These are phyloP conservation scores for Ziziphus jujuba DNA, from an alignment of 306 rosid genomes.

Conservation along the genomic window DNA sequence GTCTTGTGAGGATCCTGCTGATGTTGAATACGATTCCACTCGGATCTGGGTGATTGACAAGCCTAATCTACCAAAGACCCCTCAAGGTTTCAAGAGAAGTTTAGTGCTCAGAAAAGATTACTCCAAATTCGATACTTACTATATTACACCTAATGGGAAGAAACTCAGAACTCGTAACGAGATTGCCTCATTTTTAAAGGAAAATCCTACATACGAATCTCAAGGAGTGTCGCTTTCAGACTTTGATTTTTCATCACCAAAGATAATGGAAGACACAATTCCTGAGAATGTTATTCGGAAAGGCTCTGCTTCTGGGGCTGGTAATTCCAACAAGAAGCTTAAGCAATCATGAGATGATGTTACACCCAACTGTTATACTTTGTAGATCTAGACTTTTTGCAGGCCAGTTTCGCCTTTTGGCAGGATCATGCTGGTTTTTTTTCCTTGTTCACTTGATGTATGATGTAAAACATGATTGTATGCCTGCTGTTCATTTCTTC, in stretches of 20 bases:
- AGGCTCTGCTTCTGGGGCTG: slow-evolving; percentile 21
- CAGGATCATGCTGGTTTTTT: not conserved
- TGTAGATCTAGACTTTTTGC: not conserved
- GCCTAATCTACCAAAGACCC: slow-evolving; percentile 78
- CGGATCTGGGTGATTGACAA: slow-evolving; percentile 92
- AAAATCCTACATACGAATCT: slow-evolving; percentile 39
- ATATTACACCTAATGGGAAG: slow-evolving; percentile 67
- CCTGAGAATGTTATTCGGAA: slow-evolving; percentile 45
- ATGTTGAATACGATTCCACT: slow-evolving; percentile 58
- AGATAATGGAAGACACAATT: slow-evolving; percentile 75
- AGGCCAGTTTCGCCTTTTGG: not conserved
- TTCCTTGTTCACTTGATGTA: not conserved
- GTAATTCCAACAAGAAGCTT: slow-evolving; percentile 34
- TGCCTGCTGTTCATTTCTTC: not conserved
- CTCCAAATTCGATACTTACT: slow-evolving; percentile 78
- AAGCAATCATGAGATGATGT: slow-evolving; percentile 31
- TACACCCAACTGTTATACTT: not conserved
- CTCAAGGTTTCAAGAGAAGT: slow-evolving; percentile 67
- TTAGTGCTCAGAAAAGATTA: slow-evolving; percentile 72
- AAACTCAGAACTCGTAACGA: slow-evolving; percentile 69
- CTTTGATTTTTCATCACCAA: slow-evolving; percentile 70
- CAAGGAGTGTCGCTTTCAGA: slow-evolving; percentile 34
- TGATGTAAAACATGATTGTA: not conserved
- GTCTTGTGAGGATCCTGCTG: slow-evolving; percentile 73
- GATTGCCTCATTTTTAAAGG: slow-evolving; percentile 50